A percentile compares a stretch with the other conserved stretches of the same genome.
Conservation (phyloP, 768 basidiomycete species). For the Macrocybe gigantea region DNA sequence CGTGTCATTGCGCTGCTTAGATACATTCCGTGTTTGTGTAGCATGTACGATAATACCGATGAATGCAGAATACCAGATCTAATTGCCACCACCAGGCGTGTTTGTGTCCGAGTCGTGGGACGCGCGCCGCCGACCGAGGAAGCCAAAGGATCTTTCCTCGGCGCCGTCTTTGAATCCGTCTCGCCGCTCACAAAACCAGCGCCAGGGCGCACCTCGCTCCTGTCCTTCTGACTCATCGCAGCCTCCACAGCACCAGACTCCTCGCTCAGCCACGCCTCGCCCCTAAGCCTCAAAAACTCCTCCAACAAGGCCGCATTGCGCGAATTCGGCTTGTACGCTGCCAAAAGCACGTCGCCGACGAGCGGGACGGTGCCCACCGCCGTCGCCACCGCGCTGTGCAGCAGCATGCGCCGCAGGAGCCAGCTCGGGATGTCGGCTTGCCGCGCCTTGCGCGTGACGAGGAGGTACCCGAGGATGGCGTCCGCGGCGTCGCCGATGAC, state of each 20-base stretch:
- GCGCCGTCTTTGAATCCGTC: slow-evolving; percentile 26
- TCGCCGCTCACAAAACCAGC: slow-evolving; percentile 15
- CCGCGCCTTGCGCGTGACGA: slow-evolving; percentile 72
- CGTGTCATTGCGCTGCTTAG: too few relatives aligned
- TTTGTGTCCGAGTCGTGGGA: slow-evolving; percentile 8
- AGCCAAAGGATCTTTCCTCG: slow-evolving; percentile 51
- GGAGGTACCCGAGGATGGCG: slow-evolving; percentile 60
- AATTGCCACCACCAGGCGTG: neutral
- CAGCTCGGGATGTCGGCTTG: slow-evolving; percentile 64
- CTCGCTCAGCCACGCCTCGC: slow-evolving; percentile 61
- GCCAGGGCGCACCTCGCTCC: slow-evolving; percentile 11
- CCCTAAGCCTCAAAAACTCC: slow-evolving; percentile 75
- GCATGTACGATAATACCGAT: too few relatives aligned
- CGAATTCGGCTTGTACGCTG: slow-evolving; percentile 81
- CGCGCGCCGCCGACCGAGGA: slow-evolving; percentile 33
- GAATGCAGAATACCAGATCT: too few relatives aligned
- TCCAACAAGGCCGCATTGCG: slow-evolving; percentile 85
- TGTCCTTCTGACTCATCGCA: slow-evolving; percentile 5
- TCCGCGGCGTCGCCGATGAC: slow-evolving; percentile 63
- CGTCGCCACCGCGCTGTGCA: slow-evolving; percentile 69
- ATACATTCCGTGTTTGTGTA: too few relatives aligned
- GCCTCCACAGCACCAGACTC: slow-evolving; percentile 11
- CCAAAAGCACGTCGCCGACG: slow-evolving; percentile 71
- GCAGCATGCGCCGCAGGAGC: slow-evolving; percentile 68
- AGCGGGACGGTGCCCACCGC: slow-evolving; percentile 63